Conservation (phyloP, 176 grass and related monocot genomes). For the Oryza nivara region DNA sequence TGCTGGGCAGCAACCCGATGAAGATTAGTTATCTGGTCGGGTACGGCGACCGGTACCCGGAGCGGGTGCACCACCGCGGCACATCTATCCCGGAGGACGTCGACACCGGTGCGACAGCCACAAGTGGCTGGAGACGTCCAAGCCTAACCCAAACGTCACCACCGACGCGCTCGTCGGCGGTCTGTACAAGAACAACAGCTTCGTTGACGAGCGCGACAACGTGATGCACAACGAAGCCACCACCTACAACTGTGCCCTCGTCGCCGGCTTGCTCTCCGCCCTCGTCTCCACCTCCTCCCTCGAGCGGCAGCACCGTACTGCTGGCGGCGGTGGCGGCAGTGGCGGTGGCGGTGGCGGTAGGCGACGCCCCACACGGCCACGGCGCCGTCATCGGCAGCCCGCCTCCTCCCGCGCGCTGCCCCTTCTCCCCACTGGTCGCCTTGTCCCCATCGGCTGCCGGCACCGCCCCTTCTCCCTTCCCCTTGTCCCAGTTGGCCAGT, state of each 20-base stretch:
- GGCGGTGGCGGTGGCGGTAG: too few species aligned
- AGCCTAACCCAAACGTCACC: constrained; percentile 69
- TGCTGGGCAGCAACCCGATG: constrained; percentile 75
- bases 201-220: constrained; percentile 58
- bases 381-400: too few species aligned
- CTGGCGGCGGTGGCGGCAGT: too few species aligned
- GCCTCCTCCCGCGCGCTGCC: too few species aligned
- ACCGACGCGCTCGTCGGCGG: constrained; percentile 70
- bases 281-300: constrained; percentile 56
- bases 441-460: too few species aligned
- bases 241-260: constrained; percentile 65
- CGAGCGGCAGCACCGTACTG: neutral
- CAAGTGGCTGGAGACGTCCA: constrained; percentile 53
- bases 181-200: constrained; percentile 69
- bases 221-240: constrained; percentile 68
- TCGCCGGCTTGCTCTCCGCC: constrained; percentile 65
- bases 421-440: too few species aligned
- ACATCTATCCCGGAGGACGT: constrained; percentile 66
- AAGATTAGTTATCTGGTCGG: constrained; percentile 87
- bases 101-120: constrained; percentile 61
- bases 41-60: constrained; percentile 62
- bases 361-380: too few species aligned
- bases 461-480: too few species aligned
- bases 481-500: too few species aligned
- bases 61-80: constrained; percentile 74